Evolutionary conservation across 352 stramenopile species (phyloP), one percentile per base, ranked within the genome.

Genomic region (Globisporangium abappressorium): DNA sequence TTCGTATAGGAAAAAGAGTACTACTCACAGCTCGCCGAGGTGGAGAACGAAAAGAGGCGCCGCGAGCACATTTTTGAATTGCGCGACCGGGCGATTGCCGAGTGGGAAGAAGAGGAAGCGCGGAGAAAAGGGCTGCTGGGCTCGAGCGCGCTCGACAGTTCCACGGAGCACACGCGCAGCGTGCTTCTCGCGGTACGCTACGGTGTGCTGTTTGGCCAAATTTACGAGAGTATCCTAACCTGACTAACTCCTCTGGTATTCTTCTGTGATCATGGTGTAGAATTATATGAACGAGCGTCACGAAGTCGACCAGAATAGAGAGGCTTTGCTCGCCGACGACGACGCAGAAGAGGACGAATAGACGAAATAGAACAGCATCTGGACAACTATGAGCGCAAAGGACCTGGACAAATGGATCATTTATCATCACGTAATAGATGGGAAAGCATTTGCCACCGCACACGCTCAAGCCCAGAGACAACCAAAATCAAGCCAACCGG

Each of bases 21-120:
- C 57, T 93, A 93, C 55, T 77, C 75, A 22, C 83, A 91, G 64
- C 43, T 93, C 26, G 89, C 79, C 1, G 85, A 93, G 65, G 75
- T 87, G 2, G 85, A 93, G 68, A 93, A 92, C 74, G 85, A 91
- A 63, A 93, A 91, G 66, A 80, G 85, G 49, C 82, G 85, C 57
- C 80, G 85, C 2, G 85, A 93, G 30, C 73, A 92, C 59, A 71
- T 90, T 30, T 74, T 93, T 28, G 84, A 93, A 24, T 61, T 89
- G 58, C 82, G 85, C 11, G 85, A 93, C 60, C 84, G 84, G 18
- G 76, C 74, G 22, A 91, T 92, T 70, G 72, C 73, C 38, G 85
- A 91, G 57, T 93, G 85, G 85, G 85, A 93, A 67, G 84, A 91
- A 53, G 84, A 93, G 0, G 85, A 93, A 66, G 77, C 85, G 64